These are phyloP conservation scores for Mastigamoeba balamuthi DNA, from an alignment of 78 protist genomes.

Conservation along the genomic window DNA sequence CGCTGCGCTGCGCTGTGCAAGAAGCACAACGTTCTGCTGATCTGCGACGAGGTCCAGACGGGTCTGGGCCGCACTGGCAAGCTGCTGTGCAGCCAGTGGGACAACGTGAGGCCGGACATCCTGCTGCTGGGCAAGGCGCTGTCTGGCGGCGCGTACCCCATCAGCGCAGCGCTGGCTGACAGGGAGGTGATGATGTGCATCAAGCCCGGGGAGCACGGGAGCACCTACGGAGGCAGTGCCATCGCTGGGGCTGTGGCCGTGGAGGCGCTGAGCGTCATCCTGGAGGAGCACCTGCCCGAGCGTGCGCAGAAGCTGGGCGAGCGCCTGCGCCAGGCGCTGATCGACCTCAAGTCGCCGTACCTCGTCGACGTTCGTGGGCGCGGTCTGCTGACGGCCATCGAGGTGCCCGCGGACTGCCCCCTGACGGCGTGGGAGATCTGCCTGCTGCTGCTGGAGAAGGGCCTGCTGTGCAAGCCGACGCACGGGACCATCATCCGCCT, in stretches of 20 bases:
- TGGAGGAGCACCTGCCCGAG: conserved; percentile 79
- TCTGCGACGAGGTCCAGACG: conserved; percentile 96
- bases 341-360: conserved; percentile 7
- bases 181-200: conserved; percentile 64
- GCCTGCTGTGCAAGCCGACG: conserved; percentile 94
- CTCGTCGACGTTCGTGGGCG: conserved; percentile 57
- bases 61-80: conserved; percentile 83
- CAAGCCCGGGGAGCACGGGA: conserved; percentile 92
- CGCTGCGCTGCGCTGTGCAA: conserved; percentile 65
- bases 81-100: conserved; percentile 44
- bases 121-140: conserved; percentile 90
- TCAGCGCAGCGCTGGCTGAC: conserved; percentile 69
- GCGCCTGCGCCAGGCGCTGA: conserved; percentile 6
- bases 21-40: conserved; percentile 80
- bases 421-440: conserved; percentile 75
- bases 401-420: conserved; percentile 34
- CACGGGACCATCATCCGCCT: conserved; percentile 88
- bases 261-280: conserved; percentile 81
- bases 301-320: conserved; percentile 28
- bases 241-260: conserved; percentile 83
- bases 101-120: conserved; percentile 73
- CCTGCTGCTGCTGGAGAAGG: conserved; percentile 56
- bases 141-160: conserved; percentile 85
- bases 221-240: conserved; percentile 96
- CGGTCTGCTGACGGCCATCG: conserved; percentile 76